Evolutionary conservation across 1,284 basidiomycete species (phyloP).

Genomic region (Jaminaea rosea): DNA sequence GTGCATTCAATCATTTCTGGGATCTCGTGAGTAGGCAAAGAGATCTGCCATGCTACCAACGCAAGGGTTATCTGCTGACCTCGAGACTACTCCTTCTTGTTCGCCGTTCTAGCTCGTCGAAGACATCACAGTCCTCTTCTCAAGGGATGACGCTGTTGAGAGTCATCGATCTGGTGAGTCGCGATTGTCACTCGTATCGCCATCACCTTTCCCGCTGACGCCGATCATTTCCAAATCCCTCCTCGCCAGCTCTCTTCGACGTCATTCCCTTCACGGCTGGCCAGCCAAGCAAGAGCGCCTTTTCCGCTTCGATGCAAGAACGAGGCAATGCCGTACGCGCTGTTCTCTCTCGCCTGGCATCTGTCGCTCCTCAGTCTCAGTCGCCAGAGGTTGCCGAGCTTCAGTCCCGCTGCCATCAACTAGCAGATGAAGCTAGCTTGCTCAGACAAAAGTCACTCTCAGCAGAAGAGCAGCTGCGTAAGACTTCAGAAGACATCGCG

Average conservation of each 20-base stretch:
- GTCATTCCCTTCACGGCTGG: constrained; percentile 10
- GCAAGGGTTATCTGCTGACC: background rate
- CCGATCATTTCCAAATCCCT: background rate
- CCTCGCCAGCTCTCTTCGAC: constrained; percentile 7
- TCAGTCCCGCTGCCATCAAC: constrained; percentile 13
- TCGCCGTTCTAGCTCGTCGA: constrained; percentile 11
- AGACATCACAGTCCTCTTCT: constrained; percentile 9
- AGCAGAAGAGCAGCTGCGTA: constrained; percentile 2
- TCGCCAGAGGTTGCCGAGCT: constrained; percentile 10
- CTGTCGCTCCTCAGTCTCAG: background rate
- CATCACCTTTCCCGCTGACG: no score
- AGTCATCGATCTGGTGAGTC: constrained; percentile 7
- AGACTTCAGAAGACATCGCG: constrained; percentile 5
- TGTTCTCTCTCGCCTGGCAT: constrained; percentile 6
- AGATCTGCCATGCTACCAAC: background rate
- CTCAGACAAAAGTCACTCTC: constrained; percentile 5
- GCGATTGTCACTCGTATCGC: background rate
- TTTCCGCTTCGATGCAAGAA: constrained; percentile 10
- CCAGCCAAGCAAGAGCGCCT: constrained; percentile 5
- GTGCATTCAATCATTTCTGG: constrained; percentile 16
- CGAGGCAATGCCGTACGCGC: constrained; percentile 8
- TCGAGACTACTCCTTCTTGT: background rate
- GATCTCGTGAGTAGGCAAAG: constrained; percentile 13
- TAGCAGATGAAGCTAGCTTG: constrained; percentile 16
- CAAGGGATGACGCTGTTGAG: constrained; percentile 5